Conservation (phyloP, 1,284 basidiomycete species). For the Meira nashicola region DNA sequence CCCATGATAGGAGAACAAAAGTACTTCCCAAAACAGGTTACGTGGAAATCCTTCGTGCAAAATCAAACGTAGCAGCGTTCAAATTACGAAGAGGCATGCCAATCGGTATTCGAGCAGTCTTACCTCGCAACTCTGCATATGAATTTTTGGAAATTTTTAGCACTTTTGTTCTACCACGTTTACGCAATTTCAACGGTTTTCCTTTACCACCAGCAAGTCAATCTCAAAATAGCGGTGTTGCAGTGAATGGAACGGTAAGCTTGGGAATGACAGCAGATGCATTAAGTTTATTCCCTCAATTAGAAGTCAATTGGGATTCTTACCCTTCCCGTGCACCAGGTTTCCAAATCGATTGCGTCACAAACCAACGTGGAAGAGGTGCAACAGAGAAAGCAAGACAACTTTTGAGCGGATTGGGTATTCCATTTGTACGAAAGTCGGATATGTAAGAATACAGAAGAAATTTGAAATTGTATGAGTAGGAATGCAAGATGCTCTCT, state of each 20-base stretch:
- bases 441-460: constrained; percentile 19
- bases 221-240: constrained; percentile 57
- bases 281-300: constrained; percentile 77
- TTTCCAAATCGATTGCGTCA: constrained; percentile 50
- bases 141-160: constrained; percentile 81
- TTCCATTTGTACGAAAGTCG: constrained; percentile 48
- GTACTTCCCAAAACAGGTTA: constrained; percentile 19
- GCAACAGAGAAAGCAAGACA: constrained; percentile 46
- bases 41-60: constrained; percentile 73
- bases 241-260: constrained; percentile 78
- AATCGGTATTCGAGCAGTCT: constrained; percentile 79
- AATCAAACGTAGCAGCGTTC: constrained; percentile 79
- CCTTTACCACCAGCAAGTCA: constrained; percentile 61
- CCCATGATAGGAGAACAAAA: background rate
- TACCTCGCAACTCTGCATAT: constrained; percentile 86
- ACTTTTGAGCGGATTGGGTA: constrained; percentile 43
- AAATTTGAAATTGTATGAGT: background rate
- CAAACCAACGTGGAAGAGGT: constrained; percentile 44
- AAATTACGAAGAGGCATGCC: constrained; percentile 75
- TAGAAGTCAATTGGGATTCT: constrained; percentile 50
- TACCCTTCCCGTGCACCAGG: constrained; percentile 46
- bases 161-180: constrained; percentile 88
- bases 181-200: constrained; percentile 84
- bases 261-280: constrained; percentile 80
- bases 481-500: background rate